These are phyloP conservation scores for Lichenothelia convexa DNA, from an alignment of 495 filamentous ascomycete species.

Conservation along the genomic window DNA sequence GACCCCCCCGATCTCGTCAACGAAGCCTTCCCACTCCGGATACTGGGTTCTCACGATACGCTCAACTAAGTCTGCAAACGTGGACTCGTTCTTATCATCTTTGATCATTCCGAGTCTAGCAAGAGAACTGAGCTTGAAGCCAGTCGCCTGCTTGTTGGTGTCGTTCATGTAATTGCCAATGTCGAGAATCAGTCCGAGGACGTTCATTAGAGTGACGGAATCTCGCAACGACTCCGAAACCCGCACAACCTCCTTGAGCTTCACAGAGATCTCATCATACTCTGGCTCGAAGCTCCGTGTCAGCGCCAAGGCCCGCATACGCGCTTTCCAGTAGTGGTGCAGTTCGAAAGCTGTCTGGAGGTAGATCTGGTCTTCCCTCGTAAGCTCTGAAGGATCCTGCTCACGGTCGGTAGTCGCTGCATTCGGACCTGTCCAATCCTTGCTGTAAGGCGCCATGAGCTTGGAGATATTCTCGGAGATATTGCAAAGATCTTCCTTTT, in stretches of 20 bases:
- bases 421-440: conserved; percentile 87
- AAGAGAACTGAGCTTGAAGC: conserved; percentile 95
- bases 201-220: conserved; percentile 83
- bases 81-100: conserved; percentile 95
- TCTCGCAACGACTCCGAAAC: conserved; percentile 81
- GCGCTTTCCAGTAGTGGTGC: conserved; percentile 96
- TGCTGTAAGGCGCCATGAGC: conserved; percentile 82
- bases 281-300: conserved; percentile 75
- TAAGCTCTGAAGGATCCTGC: conserved; percentile 74
- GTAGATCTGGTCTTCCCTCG: conserved; percentile 87
- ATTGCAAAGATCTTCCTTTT: conserved; percentile 76
- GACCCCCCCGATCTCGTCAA: conserved; percentile 69
- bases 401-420: conserved; percentile 63
- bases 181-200: conserved; percentile 86
- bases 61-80: conserved; percentile 91
- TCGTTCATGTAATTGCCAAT: conserved; percentile 99
- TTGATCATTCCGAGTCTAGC: conserved; percentile 92
- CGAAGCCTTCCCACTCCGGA: conserved; percentile 82
- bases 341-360: conserved; percentile 84
- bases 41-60: conserved; percentile 93
- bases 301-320: conserved; percentile 76
- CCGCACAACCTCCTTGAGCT: conserved; percentile 60
- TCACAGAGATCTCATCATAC: conserved; percentile 75
- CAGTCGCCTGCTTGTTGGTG: conserved; percentile 89
- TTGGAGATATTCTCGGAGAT: conserved; percentile 83